These are phyloP conservation scores for Sideroxylon spinosum DNA, from an alignment of 179 eudicot genomes.

Conservation along the genomic window DNA sequence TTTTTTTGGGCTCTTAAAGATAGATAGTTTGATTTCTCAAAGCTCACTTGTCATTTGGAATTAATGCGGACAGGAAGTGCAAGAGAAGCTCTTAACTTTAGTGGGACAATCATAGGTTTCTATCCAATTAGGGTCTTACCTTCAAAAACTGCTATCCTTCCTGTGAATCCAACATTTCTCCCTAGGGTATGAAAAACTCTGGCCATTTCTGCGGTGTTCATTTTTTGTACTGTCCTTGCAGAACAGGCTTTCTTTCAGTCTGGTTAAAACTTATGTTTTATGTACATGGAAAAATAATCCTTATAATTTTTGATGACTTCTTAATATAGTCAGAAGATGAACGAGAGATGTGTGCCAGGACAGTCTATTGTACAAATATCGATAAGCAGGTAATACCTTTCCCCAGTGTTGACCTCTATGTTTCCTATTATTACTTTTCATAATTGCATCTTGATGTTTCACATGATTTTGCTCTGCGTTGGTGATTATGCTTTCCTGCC, in stretches of 20 bases:
- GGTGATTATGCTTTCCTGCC: background rate
- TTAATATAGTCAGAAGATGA: constrained; percentile 78
- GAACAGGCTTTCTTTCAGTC: background rate
- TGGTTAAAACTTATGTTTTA: background rate
- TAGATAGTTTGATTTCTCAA: background rate
- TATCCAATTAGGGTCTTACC: constrained; percentile 84
- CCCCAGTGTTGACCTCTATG: background rate
- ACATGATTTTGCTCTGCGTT: constrained; percentile 1
- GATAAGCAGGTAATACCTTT: constrained; percentile 62
- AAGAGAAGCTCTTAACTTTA: constrained; percentile 65
- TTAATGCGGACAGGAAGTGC: constrained; percentile 63
- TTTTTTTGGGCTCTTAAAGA: background rate
- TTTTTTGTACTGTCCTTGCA: background rate
- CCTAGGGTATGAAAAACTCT: constrained; percentile 61
- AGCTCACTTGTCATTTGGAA: constrained; percentile 13
- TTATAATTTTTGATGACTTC: background rate
- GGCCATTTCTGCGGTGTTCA: background rate
- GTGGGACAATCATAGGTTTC: constrained; percentile 71
- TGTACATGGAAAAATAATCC: background rate
- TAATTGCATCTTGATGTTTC: background rate
- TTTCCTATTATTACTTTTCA: background rate
- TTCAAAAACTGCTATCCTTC: constrained; percentile 94
- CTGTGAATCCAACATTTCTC: constrained; percentile 93
- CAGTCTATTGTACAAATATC: constrained; percentile 93
- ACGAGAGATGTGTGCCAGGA: constrained; percentile 92